Percentiles rank a stretch among this genome's conserved stretches.
These are phyloP conservation scores for Cenchrus americanus DNA, from an alignment of 176 grass and related monocot species.

Conservation along the genomic window DNA sequence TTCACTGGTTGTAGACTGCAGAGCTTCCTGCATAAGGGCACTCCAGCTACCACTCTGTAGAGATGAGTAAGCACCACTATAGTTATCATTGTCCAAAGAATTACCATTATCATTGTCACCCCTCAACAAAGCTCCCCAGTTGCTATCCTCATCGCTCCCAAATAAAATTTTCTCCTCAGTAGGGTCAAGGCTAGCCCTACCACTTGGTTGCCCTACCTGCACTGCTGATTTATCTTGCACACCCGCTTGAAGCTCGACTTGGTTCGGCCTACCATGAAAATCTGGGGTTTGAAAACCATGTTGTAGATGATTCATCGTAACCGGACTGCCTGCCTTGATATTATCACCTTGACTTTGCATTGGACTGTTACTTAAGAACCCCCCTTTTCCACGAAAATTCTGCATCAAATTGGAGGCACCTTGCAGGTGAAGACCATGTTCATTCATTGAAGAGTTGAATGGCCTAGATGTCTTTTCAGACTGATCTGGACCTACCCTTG, in stretches of 20 bases:
- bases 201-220: constrained; percentile 57
- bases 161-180: constrained; percentile 92
- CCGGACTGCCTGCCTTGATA: constrained; percentile 56
- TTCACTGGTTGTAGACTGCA: constrained; percentile 82
- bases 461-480: constrained; percentile 59
- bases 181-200: constrained; percentile 79
- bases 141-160: constrained; percentile 68
- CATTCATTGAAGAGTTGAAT: constrained; percentile 60
- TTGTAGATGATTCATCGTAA: constrained; percentile 60
- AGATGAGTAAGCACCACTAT: constrained; percentile 68
- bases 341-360: constrained; percentile 54
- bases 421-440: constrained; percentile 50
- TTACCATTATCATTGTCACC: constrained; percentile 56
- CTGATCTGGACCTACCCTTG: constrained; percentile 58
- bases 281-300: constrained; percentile 60
- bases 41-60: constrained; percentile 93
- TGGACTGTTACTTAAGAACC: constrained; percentile 53
- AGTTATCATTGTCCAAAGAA: constrained; percentile 62
- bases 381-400: constrained; percentile 70
- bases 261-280: constrained; percentile 59
- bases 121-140: constrained; percentile 80
- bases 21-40: constrained; percentile 94
- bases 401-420: constrained; percentile 60
- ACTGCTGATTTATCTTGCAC: constrained; percentile 60
- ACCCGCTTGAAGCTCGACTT: constrained; percentile 50